These are phyloP conservation scores for Hanseniaspora mollemarum DNA, from an alignment of 805 yeast species.

Conservation along the genomic window DNA sequence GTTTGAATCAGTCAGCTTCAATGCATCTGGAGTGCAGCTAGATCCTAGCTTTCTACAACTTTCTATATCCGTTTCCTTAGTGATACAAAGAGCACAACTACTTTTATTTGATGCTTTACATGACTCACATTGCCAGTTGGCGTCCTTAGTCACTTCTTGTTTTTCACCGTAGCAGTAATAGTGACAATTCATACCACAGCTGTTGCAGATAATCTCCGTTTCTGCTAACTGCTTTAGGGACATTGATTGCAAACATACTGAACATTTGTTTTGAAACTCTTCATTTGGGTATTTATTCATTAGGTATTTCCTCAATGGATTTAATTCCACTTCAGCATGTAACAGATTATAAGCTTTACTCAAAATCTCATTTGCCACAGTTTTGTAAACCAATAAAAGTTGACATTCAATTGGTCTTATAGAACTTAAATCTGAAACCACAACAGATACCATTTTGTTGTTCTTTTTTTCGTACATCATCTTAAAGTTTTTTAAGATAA, in stretches of 20 bases:
- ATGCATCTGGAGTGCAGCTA: constrained; percentile 44
- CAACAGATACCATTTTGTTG: not conserved
- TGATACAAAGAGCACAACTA: constrained; percentile 50
- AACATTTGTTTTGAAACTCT: constrained; percentile 34
- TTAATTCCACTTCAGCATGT: not conserved
- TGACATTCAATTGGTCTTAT: constrained; percentile 11
- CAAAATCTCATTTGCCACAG: not conserved
- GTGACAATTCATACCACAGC: constrained; percentile 64
- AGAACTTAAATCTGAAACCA: not conserved
- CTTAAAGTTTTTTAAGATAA: not conserved
- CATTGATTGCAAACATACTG: constrained; percentile 41
- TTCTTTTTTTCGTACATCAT: not conserved
- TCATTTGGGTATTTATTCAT: not conserved
- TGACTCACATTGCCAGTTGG: constrained; percentile 67
- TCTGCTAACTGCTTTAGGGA: constrained; percentile 20
- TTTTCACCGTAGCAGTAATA: constrained; percentile 51
- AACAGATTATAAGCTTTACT: not conserved
- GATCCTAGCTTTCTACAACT: constrained; percentile 35
- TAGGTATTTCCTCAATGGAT: constrained; percentile 5
- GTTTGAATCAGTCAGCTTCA: constrained; percentile 48
- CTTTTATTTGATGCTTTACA: constrained; percentile 59
- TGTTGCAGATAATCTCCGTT: constrained; percentile 37
- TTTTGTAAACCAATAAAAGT: constrained; percentile 1
- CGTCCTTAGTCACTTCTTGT: constrained; percentile 20
- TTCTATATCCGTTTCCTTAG: constrained; percentile 41